Base-by-base conservation (phyloP, 2,329 filamentous ascomycete species). In the Fusarium sulawesiense region DNA sequence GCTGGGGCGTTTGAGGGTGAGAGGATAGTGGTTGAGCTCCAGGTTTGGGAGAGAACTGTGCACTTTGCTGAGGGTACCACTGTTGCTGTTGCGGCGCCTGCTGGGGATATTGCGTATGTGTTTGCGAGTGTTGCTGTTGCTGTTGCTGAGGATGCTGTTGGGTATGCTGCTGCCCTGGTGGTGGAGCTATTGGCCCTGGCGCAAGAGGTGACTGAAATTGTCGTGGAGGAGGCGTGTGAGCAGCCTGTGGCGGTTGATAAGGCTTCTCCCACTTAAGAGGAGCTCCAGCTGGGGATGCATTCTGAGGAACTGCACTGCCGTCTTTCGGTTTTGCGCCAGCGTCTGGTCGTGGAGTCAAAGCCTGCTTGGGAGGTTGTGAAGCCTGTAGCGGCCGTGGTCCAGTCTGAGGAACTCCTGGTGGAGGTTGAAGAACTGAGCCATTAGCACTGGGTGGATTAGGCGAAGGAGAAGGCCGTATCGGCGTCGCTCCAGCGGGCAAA, bases 181-280 rank as follows among this genome's bases (percentile, higher is more conserved):
- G 65, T 4, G 67, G 67, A 45, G 65, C 62, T 42, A 72, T 64
- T 51, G 74, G 63, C 16, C 64, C 73, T 50, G 74, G 70, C 23
- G 69, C 65, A 42, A 69, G 48, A 11, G 71, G 68, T 32, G 76
- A 72, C 21, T 76, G 76, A 25, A 68, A 53, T 29, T 75, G 77
- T 13, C 76, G 71, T 34, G 74, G 57, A 21, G 73, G 62, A 8
- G 75, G 74, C 10, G 73, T 65, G 23, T 74, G 75, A 45, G 71
- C 57, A 21, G 73, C 27, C 13, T 75, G 74, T 4, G 76, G 76
- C 44, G 80, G 80, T 57, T 81, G 80, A 63, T 82, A 81, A 13
- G 81, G 80, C 69, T 80, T 81, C 69, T 82, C 81, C 81, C 81
- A 82, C 57, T 82, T 82, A 20, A 81, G 61, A 37, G 72, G 63